Conservation (phyloP, 2,329 filamentous ascomycete species). For the Acarospora socialis region DNA sequence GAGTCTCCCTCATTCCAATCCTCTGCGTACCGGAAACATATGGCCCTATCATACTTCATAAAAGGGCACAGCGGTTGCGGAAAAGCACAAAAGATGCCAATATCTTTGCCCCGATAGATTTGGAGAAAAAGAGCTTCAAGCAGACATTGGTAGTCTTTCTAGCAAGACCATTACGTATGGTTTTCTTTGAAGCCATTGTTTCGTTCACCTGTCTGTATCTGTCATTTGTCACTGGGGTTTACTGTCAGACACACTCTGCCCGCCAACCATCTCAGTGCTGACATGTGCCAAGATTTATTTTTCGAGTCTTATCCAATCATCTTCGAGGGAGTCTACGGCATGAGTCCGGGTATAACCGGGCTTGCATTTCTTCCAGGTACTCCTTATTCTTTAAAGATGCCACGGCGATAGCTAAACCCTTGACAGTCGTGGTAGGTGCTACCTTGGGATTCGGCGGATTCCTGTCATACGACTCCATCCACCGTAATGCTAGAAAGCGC, state of each 20-base stretch:
- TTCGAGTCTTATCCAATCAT: constrained; percentile 18
- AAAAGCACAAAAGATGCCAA: constrained; percentile 37
- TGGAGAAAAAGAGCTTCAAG: constrained; percentile 43
- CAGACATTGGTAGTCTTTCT: constrained; percentile 56
- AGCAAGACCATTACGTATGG: constrained; percentile 58
- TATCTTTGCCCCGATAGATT: constrained; percentile 47
- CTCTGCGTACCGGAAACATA: constrained; percentile 53
- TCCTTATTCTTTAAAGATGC: too few species aligned
- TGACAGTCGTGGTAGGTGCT: constrained; percentile 18
- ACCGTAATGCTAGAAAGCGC: constrained; percentile 6
- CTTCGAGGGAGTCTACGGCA: constrained; percentile 19
- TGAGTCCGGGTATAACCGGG: constrained; percentile 17
- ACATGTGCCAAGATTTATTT: too few species aligned
- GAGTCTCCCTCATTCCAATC: constrained; percentile 41
- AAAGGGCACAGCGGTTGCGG: constrained; percentile 43
- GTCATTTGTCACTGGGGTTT: constrained; percentile 52
- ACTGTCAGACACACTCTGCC: too few species aligned
- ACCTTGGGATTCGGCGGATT: constrained; percentile 12
- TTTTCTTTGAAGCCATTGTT: constrained; percentile 58
- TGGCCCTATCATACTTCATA: constrained; percentile 42
- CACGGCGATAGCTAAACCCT: too few species aligned
- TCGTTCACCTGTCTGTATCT: constrained; percentile 56
- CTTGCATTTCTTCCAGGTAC: constrained; percentile 1
- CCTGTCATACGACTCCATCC: constrained; percentile 15
- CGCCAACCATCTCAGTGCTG: too few species aligned